Evolutionary conservation across 1,139 yeast species (phyloP).

Genomic region (Petasospora rhodanensis): DNA sequence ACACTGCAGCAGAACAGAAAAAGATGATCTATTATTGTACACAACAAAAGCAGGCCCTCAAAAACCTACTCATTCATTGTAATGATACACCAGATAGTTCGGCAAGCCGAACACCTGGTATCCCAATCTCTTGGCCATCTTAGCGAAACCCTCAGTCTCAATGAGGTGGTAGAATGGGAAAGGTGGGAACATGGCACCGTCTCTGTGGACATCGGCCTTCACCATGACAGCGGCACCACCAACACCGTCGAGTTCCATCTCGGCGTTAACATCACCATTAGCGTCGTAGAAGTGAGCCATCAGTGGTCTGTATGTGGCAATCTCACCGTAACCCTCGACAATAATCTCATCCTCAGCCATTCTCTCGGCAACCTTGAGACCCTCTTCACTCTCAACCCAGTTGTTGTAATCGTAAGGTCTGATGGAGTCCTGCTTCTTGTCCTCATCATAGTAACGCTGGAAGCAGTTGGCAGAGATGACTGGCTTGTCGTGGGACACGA

Average conservation of each 20-base stretch:
- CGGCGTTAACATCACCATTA: constrained; percentile 53
- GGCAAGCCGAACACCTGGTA: constrained; percentile 92
- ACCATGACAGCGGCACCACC: constrained; percentile 96
- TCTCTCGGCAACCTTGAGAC: constrained; percentile 62
- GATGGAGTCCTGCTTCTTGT: constrained; percentile 50
- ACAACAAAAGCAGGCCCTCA: too few species aligned
- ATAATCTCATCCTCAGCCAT: constrained; percentile 86
- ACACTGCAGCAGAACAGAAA: too few species aligned
- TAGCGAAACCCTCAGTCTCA: constrained; percentile 97
- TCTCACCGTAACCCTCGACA: constrained; percentile 87
- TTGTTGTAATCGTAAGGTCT: constrained; percentile 94
- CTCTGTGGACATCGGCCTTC: constrained; percentile 95
- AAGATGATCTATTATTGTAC: too few species aligned
- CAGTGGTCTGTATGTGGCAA: constrained; percentile 92
- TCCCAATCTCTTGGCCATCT: constrained; percentile 93
- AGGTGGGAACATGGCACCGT: constrained; percentile 98
- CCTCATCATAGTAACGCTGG: constrained; percentile 68
- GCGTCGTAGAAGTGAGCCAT: constrained; percentile 86
- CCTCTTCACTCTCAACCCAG: constrained; percentile 93
- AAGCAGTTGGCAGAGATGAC: constrained; percentile 89
- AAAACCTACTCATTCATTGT: constrained; percentile 48
- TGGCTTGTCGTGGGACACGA: constrained; percentile 83
- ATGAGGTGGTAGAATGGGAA: constrained; percentile 95
- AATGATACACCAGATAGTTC: constrained; percentile 86
- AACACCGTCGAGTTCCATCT: constrained; percentile 89